Evolutionary conservation across 208 protist genomes (phyloP), one percentile per base, ranked within the genome.

Genomic region (Histomonas meleagridis): DNA sequence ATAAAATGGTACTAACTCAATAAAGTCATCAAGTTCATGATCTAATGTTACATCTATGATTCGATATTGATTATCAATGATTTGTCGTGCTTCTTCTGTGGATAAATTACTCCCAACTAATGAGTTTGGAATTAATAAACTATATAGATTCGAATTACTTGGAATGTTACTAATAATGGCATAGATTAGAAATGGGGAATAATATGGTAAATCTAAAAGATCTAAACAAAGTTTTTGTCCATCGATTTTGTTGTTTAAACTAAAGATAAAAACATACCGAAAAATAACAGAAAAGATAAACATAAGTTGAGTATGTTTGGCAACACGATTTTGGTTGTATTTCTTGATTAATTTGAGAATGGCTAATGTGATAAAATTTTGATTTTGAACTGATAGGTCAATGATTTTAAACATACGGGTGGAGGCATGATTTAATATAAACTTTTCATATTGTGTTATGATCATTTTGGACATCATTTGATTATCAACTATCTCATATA

Each of bases 61-160:
- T 38, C 76, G 51, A 48, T 43, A 86, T 86, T 86, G 76, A 26
- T 38, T 40, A 18, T 43, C 21, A 21, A 86, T 86, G 26, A 46
- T 46, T 38, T 43, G 10, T n/a, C 32, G 51, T 18, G 76, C 76
- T n/a, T 86, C 76, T 55, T 86, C 76, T 18, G 32, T 40, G 18
- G 43, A 26, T 86, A 86, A 51, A 48, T 86, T 46, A 18, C 76
- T 46, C 55, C 55, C 55, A 38, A 46, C 55, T n/a, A 86, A 35
- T 86, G n/a, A 18, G 32, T 43, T 32, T 12, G 76, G 76, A 86
- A 86, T 86, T 86, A 86, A 86, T n/a, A 86, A 48, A 86, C 55
- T 86, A 55, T 51, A 86, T 10, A 86, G n/a, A 86, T 86, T 55
- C 18, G 32, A 35, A 26, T 32, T 38, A 46, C 10, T 51, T 86